Evolutionary conservation across 2,329 filamentous ascomycete genomes (phyloP).

Genomic region (Monilinia fructigena): DNA sequence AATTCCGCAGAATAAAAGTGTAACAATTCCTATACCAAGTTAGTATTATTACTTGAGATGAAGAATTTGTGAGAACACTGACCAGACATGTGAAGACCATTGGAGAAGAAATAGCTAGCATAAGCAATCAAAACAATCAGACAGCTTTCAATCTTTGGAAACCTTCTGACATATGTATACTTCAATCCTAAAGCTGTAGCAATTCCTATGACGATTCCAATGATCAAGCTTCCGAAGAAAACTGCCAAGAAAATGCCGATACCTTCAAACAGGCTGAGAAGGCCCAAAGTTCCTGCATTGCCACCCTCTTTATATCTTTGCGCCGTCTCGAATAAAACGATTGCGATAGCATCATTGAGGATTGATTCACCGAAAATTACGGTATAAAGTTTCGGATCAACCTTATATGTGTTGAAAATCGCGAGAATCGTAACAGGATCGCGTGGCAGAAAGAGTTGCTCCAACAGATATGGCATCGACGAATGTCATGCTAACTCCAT

Average conservation of each 20-base stretch:
- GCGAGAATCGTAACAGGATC: slow-evolving; percentile 97
- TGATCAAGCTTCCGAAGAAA: slow-evolving; percentile 90
- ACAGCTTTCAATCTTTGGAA: slow-evolving; percentile 96
- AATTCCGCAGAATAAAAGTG: slow-evolving; percentile 94
- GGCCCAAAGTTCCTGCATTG: slow-evolving; percentile 65
- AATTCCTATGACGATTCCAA: slow-evolving; percentile 85
- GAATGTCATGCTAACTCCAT: slow-evolving; percentile 82
- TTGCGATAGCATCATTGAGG: slow-evolving; percentile 95
- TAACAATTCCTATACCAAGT: slow-evolving; percentile 64
- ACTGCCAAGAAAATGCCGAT: slow-evolving; percentile 92
- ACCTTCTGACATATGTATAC: slow-evolving; percentile 87
- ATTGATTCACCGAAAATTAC: slow-evolving; percentile 99
- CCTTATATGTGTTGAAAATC: slow-evolving; percentile 99
- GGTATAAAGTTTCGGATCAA: slow-evolving; percentile 97
- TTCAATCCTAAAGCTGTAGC: slow-evolving; percentile 85
- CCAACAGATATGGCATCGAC: slow-evolving; percentile 96
- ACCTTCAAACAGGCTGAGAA: slow-evolving; percentile 84
- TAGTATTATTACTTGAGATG: slow-evolving; percentile 15
- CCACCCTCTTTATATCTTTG: slow-evolving; percentile 83
- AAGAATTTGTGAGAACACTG: slow-evolving; percentile 41
- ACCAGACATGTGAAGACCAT: slow-evolving; percentile 95
- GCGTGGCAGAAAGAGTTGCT: slow-evolving; percentile 91
- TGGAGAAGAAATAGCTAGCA: slow-evolving; percentile 96
- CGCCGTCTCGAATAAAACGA: slow-evolving; percentile 97
- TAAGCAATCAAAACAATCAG: slow-evolving; percentile 92